Evolutionary conservation across 2,329 filamentous ascomycete genomes (phyloP), one percentile per base, ranked within the genome.

Genomic region (Canariomyces notabilis): DNA sequence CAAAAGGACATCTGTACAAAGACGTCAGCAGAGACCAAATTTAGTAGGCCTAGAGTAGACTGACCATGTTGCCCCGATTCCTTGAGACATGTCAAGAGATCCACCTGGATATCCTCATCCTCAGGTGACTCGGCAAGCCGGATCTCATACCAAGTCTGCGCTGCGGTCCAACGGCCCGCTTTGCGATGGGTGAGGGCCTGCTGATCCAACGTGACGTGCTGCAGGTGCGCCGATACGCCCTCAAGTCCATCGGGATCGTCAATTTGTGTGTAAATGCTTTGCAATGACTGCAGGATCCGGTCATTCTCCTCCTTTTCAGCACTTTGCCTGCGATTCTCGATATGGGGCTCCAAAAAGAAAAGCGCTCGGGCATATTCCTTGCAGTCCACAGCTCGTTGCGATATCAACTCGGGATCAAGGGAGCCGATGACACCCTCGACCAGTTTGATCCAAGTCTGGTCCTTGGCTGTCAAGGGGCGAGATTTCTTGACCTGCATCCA

Each of bases 201-300:
- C 62, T 96, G 91, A 50, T 95, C 87, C 40, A 96, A 84, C 55
- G 94, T 87, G n/a, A 97, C 72, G 9, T 89, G 81, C 48, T 86
- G 85, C 3, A 97, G 72, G 62, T 93, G 86, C 16, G 89, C 82
- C 1, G 91, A 95, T 50, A 98, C 91, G 2, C 93, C 93, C 62
- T 97, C 90, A 26, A 98, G 83, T 1, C 91, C 90, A 64, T 99
- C 93, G 0, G 93, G 94, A 58, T 99, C 93, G 60, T 99, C 93
- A 50, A 99, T 97, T 57, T 96, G 87, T 1, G 89, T 88, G 65
- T 98, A 99, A 15, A 98, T 95, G 43, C 91, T 83, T 61, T 97
- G 91, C 19, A 98, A 71, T 50, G 83, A 80, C 55, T 89, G 80
- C 49, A 94, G 78, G 4, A 93, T 73, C 19, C 80, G 74, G 43